Base-by-base conservation (phyloP, 148 eudicot species). In the Pharnaceum exiguum region DNA sequence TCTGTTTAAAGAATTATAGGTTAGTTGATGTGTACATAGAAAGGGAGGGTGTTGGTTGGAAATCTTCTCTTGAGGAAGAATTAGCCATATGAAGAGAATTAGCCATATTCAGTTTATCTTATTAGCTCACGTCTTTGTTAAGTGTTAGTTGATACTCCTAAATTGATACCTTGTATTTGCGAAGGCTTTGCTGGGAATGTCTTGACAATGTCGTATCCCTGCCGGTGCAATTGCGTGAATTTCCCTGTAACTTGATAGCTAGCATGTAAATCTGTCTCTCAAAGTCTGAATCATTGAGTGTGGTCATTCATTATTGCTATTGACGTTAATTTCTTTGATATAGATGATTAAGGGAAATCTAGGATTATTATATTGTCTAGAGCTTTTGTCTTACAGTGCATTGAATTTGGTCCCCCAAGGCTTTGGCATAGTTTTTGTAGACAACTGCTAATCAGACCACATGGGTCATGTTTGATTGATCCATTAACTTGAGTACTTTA, bases 361-460 rank as follows among this genome's bases (percentile, higher is more conserved):
- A 55, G 60, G 67, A 52, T 23, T 51, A 51, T 38, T 32, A 47
- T 35, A 19, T 30, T 22, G 5, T 19, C 23, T 18, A 44, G 7
- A 59, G 60, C 39, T 51, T 61, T 68, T 68, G 66, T 68, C 66
- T 60, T 53, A 60, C 62, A 60, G 66, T 60, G 67, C 66, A 60
- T 13, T 68, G 67, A 60, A 68, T 68, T 44, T 62, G 62, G 73
- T 69, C 49, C 44, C 47, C 55, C n/a, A 16, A 4, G 27, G 33
- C 17, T 46, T 61, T 65, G n/a, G 40, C 62, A 54, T 36, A 47
- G 59, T 47, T 50, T 44, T 71, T 37, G 55, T 37, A 45, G 61
- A 60, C 67, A 66, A 36, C 43, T 66, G 71, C 67, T 66, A 72
- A 72, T 72, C 71, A 72, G 10, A 59, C 67, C 76, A 66, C 76